Conservation (phyloP, 805 yeast genomes). For the Candida adriatica region DNA sequence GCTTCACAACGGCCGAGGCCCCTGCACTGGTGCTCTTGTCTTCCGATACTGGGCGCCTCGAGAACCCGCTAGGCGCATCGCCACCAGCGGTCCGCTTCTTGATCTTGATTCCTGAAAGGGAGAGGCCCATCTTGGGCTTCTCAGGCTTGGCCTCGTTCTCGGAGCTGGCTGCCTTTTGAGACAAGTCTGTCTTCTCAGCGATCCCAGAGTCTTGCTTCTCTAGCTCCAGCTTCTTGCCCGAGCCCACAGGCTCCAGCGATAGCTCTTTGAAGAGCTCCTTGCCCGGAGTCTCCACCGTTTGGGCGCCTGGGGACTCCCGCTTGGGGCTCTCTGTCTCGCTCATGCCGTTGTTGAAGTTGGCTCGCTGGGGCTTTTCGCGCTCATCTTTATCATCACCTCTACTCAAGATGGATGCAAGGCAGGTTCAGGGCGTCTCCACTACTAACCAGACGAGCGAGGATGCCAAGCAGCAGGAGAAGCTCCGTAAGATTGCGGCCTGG, state of each 20-base stretch:
- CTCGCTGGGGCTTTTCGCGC: background rate
- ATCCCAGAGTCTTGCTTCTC: no score
- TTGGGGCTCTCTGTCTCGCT: no score
- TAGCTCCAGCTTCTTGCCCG: background rate
- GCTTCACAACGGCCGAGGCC: background rate
- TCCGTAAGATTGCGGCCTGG: constrained; percentile 45
- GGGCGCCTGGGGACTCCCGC: no score
- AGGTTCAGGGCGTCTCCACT: constrained; percentile 4
- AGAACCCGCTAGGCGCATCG: constrained; percentile 3
- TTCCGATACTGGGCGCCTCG: constrained; percentile 5
- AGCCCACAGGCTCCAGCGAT: background rate
- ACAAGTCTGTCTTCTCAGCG: background rate
- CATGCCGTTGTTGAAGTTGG: no score
- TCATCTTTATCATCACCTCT: background rate
- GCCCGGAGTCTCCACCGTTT: constrained; percentile 3
- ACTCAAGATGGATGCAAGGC: constrained; percentile 2
- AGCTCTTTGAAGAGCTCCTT: background rate
- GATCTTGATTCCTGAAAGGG: constrained; percentile 5
- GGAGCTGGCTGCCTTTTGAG: background rate
- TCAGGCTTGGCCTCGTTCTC: background rate
- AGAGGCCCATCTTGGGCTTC: background rate
- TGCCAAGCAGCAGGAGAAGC: constrained; percentile 25
- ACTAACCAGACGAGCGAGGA: constrained; percentile 22
- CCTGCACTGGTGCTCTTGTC: background rate
- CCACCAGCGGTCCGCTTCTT: constrained; percentile 11